phyloP scores from a whole-genome alignment of 176 grass and related monocot species.

The Metroxylon sagu region DNA sequence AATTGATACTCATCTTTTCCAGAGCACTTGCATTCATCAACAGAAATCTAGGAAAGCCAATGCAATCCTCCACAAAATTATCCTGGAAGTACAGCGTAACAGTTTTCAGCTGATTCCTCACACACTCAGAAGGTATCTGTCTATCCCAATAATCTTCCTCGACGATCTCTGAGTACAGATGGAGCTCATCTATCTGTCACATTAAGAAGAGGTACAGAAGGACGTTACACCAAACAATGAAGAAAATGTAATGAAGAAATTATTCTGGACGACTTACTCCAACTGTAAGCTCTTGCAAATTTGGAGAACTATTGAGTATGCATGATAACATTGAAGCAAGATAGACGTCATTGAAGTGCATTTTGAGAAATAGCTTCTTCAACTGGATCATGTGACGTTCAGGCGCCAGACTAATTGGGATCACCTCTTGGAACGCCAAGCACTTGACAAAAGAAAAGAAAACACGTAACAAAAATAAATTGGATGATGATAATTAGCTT shows the following conservation, averaged over 20 bases:
- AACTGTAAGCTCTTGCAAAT: background rate
- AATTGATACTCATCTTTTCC: background rate
- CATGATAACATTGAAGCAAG: background rate
- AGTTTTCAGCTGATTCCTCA: background rate
- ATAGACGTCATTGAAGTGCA: background rate
- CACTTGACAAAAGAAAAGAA: background rate
- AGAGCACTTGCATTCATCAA: background rate
- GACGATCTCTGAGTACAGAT: background rate
- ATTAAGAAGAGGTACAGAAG: background rate
- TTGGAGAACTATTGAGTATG: background rate
- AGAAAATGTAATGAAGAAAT: background rate
- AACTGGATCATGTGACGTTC: background rate
- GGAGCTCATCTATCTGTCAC: background rate
- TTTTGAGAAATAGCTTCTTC: background rate
- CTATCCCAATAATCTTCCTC: background rate
- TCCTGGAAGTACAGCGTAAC: background rate
- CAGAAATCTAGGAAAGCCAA: background rate
- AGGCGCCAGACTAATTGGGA: background rate
- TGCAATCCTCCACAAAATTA: background rate
- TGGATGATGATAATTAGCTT: too few relatives aligned
- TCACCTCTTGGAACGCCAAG: background rate
- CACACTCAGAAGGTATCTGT: background rate
- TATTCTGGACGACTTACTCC: background rate
- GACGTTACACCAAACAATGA: background rate
- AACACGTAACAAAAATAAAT: background rate